phyloP scores from a whole-genome alignment of 2,329 filamentous ascomycete genomes.

The Arachnomyces sp. region DNA sequence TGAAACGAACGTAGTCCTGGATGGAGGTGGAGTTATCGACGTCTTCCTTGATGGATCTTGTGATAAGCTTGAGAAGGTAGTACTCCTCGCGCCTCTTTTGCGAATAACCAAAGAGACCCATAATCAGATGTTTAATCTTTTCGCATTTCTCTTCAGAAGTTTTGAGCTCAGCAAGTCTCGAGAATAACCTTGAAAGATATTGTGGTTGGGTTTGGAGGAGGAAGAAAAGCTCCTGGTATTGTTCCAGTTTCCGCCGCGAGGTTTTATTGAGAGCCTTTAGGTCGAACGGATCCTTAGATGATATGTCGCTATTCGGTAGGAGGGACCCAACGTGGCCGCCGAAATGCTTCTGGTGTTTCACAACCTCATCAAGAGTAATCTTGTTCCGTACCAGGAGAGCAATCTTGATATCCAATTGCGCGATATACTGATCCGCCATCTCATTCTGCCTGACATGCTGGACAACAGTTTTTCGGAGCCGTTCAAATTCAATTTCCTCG shows the following conservation, averaged over 20 bases:
- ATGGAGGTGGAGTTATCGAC: conserved; percentile 63
- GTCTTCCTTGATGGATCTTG: conserved; percentile 75
- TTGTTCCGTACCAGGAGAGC: conserved; percentile 98
- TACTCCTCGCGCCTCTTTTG: conserved; percentile 97
- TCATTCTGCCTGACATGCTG: conserved; percentile 97
- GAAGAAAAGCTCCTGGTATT: conserved; percentile 97
- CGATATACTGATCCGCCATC: conserved; percentile 93
- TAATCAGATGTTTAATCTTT: conserved; percentile 83
- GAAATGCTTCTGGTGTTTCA: conserved; percentile 93
- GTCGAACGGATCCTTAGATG: conserved; percentile 86
- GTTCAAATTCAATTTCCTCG: conserved; percentile 94
- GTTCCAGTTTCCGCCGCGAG: conserved; percentile 87
- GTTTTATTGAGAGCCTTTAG: conserved; percentile 96
- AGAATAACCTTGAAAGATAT: conserved; percentile 84
- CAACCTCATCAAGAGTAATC: conserved; percentile 94
- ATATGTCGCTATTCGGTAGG: conserved; percentile 78
- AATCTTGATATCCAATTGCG: conserved; percentile 98
- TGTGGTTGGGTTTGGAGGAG: conserved; percentile 92
- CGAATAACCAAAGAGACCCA: conserved; percentile 94
- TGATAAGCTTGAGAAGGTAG: conserved; percentile 82
- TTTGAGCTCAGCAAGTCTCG: conserved; percentile 70
- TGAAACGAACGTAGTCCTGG: conserved; percentile 80
- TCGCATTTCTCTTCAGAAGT: conserved; percentile 88
- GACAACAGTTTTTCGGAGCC: conserved; percentile 88
- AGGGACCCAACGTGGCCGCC: conserved; percentile 80